Base-by-base conservation (phyloP, 2,329 filamentous ascomycete genomes). In the Phialocephala sp. region DNA sequence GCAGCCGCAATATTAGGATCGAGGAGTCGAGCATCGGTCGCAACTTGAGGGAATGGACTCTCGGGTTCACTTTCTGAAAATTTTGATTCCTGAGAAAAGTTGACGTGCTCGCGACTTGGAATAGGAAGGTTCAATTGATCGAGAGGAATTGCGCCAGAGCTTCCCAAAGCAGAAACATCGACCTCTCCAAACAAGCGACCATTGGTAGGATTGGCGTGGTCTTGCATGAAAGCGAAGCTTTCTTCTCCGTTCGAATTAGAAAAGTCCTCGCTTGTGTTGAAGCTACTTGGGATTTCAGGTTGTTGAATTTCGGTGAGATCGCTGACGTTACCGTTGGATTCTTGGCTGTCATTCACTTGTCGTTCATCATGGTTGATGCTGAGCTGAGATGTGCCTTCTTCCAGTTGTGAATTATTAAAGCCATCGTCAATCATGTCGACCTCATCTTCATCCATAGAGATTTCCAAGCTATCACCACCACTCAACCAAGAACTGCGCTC, bases 401-500 rank as follows among this genome's bases (percentile, higher is more conserved):
- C 72, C 22, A 76, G 60, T 9, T 69, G 35, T 18, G 63, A 66
- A 32, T 73, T 71, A 52, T 65, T 41, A 57, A 35, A 37, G n/a
- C 45, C 63, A 39, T 69, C 68, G 14, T 57, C 64, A 63, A 73
- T 62, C 32, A 70, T 66, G 12, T 72, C 73, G 14, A 70, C 67
- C 47, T 73, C 70, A 36, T 72, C 71, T 60, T 72, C 70, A 41
- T 74, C 70, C 54, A 71, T 67, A 20, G 68, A 71, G 18, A 63
- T 62, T 24, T 72, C 70, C 9, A 69, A 45, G 36, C 59, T 66
- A 18, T 69, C 59, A 15, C 55, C 64, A 41, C 71, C 71, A 18
- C 64, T 66, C n/a, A 97, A 82, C 94, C 94, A 98, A 1, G 85
- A 80, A 76, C 95, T 91, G 14, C 80, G 78, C 65, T 92, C 84